Conservation (phyloP, 495 filamentous ascomycete genomes). For the Penicillium crystallinum region DNA sequence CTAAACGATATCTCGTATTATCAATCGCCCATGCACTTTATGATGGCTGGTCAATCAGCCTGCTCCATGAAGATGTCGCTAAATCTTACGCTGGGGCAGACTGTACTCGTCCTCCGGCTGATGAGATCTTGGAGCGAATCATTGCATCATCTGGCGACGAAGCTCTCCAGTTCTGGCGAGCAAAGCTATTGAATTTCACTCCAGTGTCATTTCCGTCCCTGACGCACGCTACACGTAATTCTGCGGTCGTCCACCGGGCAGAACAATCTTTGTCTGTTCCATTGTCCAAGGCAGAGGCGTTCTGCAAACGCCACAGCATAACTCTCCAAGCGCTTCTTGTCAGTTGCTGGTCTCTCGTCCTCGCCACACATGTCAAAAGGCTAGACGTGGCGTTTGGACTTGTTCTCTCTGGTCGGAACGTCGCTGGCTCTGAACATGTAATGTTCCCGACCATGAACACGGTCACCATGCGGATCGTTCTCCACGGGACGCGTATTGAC, state of each 20-base stretch:
- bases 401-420: constrained; percentile 59
- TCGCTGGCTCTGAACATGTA: constrained; percentile 62
- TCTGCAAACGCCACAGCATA: constrained; percentile 53
- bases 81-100: constrained; percentile 26
- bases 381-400: constrained; percentile 73
- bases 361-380: constrained; percentile 54
- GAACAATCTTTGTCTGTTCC: constrained; percentile 29
- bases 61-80: constrained; percentile 59
- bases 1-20: constrained; percentile 25
- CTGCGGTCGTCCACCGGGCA: constrained; percentile 24
- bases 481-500: constrained; percentile 37
- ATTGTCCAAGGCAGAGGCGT: constrained; percentile 37
- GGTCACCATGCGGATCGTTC: constrained; percentile 50
- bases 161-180: constrained; percentile 36
- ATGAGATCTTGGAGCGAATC: constrained; percentile 30
- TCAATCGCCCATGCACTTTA: constrained; percentile 79
- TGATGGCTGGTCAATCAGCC: constrained; percentile 71
- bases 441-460: constrained; percentile 93
- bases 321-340: constrained; percentile 74
- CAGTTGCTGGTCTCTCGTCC: constrained; percentile 60
- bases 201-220: constrained; percentile 15
- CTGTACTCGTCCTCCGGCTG: constrained; percentile 15
- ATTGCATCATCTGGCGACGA: constrained; percentile 19
- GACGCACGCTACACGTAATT: constrained; percentile 17
- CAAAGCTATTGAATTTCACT: constrained; percentile 25